Conservation (phyloP, 2,329 filamentous ascomycete species). For the Arthrinium puccinioides region DNA sequence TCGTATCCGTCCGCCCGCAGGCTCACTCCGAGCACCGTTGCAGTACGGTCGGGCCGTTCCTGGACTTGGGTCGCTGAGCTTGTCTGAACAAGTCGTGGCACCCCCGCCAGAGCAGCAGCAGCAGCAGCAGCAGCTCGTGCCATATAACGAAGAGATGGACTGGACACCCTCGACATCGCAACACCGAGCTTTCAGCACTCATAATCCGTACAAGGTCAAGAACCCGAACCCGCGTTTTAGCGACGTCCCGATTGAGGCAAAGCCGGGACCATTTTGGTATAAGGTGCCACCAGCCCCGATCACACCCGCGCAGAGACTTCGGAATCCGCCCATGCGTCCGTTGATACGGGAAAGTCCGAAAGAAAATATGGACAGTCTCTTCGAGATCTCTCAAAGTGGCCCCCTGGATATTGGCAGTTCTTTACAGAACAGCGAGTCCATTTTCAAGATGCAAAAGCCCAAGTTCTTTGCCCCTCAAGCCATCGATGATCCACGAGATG, state of each 20-base stretch:
- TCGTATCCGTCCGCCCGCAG: too few species aligned
- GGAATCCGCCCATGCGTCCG: conserved; percentile 54
- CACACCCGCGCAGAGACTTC: conserved; percentile 53
- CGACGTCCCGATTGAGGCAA: conserved; percentile 34
- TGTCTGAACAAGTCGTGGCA: conserved; percentile 9
- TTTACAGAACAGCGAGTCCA: conserved; percentile 8
- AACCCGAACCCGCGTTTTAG: conserved; percentile 37
- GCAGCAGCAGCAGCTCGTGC: conserved; percentile 12
- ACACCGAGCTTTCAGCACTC: conserved; percentile 46
- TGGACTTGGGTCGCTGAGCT: conserved; percentile 11
- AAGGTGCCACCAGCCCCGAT: conserved; percentile 62
- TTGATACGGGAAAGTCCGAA: conserved; percentile 39
- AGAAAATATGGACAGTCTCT: conserved; percentile 43
- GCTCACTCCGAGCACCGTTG: conserved; percentile 6
- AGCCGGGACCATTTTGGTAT: conserved; percentile 57
- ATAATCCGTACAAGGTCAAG: conserved; percentile 29
- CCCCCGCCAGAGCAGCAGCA: conserved; percentile 7
- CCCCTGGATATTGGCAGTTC: conserved; percentile 15
- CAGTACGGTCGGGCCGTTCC: conserved; percentile 6
- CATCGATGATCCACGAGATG: conserved; percentile 22
- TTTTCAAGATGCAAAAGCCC: conserved; percentile 16
- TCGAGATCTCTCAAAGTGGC: conserved; percentile 21
- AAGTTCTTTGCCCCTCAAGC: conserved; percentile 22
- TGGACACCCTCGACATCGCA: conserved; percentile 58
- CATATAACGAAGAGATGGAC: conserved; percentile 60